Base-by-base conservation (phyloP, 2,329 filamentous ascomycete genomes). In the Alternaria postmessia region DNA sequence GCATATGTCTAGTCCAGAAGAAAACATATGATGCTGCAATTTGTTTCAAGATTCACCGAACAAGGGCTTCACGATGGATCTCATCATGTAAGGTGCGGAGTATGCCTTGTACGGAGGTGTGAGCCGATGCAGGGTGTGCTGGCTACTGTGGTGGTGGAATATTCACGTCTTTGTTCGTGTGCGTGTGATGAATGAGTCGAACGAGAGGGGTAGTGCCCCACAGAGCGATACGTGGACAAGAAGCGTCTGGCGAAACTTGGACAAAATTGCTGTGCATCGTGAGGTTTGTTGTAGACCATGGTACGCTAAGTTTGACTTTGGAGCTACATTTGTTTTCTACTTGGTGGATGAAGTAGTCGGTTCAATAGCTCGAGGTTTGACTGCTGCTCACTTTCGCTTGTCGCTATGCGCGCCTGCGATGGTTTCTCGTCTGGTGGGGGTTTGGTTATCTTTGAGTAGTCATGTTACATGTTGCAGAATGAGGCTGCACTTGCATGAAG, bases 401-500 rank as follows among this genome's bases (percentile, higher is more conserved):
- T 57, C 54, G 54, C 54, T 47, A 57, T 41, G 20, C 28, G 54
- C 54, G 54, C 54, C 28, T 46, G 24, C 7, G 42, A 51, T 41
- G 43, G 44, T 51, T 24, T 47, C 41, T 30, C 36, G 12, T 9
- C 20, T 20, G 24, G 32, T n/a, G 41, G 24, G 28, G 30, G 32
- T 28, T 20, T 20, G 16, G 18, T 9, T 36, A 20, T 32, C 26
- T 34, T 47, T 28, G 38, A 39, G 47, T 22, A 18, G 46, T 46
- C 46, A 49, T 49, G 46, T 49, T 38, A 49, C 46, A 38, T 30
- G 36, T 20, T 38, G 32, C 32, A 49, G 36, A 43, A 30, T 58
- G 55, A 58, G 55, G 57, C 46, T 57, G 62, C 24, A 59, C 52
- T 32, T 47, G 56, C 48, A 51, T 55, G 44, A 14, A 57, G 47